Base-by-base conservation (phyloP, 129 eudicot genomes). In the Lactuca saligna region DNA sequence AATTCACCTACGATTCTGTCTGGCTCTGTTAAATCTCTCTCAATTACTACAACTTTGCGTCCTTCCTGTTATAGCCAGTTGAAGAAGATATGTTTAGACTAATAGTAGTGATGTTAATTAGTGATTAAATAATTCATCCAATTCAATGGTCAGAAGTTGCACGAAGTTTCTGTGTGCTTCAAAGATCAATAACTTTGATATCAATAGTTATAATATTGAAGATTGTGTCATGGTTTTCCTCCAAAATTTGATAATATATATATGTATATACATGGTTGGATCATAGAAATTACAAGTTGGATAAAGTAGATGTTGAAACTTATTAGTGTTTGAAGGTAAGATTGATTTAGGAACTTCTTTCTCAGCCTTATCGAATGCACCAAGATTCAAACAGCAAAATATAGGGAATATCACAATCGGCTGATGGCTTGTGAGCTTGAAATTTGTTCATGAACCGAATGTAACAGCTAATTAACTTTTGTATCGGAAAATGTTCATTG, bases 1-100 rank as follows among this genome's bases (percentile, higher is more conserved):
- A 86, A 69, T 68, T 86, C 95, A 42, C 95, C 95, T 71, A 87
- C 90, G 54, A 87, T 84, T 67, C 90, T 81, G 50, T 87, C 87
- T 2, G 95, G 95, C 77, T 87, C 90, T 4, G 73, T 69, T 54
- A 87, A 79, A 62, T 87, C 89, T 81, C 93, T 81, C 72, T 87
- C 93, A 35, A 87, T 83, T 33, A 87, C 89, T 57, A 68, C 83
- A 67, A 87, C 83, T 4, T 80, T 74, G 16, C 82, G 73, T 51
- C 90, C 95, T 61, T 87, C 82, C 94, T 87, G 81, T 78, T 62
- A 70, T 56, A 50, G 74, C 34, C 54, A 57, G 33, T 61, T 13
- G n/a, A 49, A 68, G 42, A 3, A 57, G 16, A 66, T 6, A 42
- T 25, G 54, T 14, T 73, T 39, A 42, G 41, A 11, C 17, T 39